phyloP scores from a whole-genome alignment of 1,284 basidiomycete species.

The Tetrapyrgos nigripes region DNA sequence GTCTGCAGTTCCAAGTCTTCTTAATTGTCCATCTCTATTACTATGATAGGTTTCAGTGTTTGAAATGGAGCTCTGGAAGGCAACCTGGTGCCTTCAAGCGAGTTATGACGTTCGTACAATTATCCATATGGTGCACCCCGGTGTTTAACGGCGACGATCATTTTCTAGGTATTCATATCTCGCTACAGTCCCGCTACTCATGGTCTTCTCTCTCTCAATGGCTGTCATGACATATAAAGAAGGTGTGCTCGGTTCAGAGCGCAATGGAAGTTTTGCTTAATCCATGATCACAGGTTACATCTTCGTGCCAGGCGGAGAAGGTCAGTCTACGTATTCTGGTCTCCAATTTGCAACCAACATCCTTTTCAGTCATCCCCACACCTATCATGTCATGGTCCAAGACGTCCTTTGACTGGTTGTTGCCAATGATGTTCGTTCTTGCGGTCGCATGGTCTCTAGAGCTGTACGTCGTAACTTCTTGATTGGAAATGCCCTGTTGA shows the following conservation, averaged over 20 bases:
- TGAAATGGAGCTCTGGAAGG: conserved; percentile 72
- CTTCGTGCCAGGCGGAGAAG: not conserved
- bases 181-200: conserved; percentile 64
- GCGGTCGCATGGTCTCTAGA: conserved; percentile 76
- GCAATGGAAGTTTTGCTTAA: not conserved
- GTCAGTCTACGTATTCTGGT: not conserved
- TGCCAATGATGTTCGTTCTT: conserved; percentile 71
- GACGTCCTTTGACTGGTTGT: conserved; percentile 55
- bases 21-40: conserved; percentile 73
- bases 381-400: conserved; percentile 56
- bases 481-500: conserved; percentile 2
- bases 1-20: conserved; percentile 64
- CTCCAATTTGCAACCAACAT: not conserved
- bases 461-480: conserved; percentile 51
- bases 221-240: conserved; percentile 71
- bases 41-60: conserved; percentile 75
- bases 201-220: conserved; percentile 64
- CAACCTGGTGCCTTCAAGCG: conserved; percentile 82
- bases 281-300: not conserved
- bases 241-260: conserved; percentile 47
- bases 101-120: conserved; percentile 72
- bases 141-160: conserved; percentile 16
- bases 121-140: conserved; percentile 14
- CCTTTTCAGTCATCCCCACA: conserved; percentile 28
- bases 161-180: conserved; percentile 74